phyloP scores from a whole-genome alignment of 139 green algal genomes.

The Microglena sp. region DNA sequence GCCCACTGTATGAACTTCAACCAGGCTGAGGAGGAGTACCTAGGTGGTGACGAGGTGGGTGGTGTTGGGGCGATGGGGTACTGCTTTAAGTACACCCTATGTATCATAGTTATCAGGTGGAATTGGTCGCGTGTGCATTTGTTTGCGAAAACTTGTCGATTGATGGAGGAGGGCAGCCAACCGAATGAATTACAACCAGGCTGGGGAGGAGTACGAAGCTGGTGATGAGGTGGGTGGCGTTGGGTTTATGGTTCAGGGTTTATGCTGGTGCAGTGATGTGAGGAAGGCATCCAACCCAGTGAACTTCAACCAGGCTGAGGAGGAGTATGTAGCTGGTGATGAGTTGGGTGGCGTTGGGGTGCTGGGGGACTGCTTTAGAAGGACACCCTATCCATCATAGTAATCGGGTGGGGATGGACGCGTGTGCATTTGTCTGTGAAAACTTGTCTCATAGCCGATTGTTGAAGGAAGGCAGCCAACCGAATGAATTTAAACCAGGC shows the following conservation, averaged over 20 bases:
- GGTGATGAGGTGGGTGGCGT: conserved; percentile 82
- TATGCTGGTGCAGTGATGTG: too few relatives aligned
- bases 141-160: too few relatives aligned
- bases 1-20: conserved; percentile 92
- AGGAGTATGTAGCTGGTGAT: conserved; percentile 86
- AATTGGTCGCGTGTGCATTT: too few relatives aligned
- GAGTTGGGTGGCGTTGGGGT: conserved; percentile 51
- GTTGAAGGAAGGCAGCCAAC: conserved; percentile 71
- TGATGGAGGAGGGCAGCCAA: conserved; percentile 90
- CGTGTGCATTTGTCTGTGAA: too few relatives aligned
- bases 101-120: too few relatives aligned
- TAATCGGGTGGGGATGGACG: too few relatives aligned
- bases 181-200: conserved; percentile 85
- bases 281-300: background rate
- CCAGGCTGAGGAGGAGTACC: conserved; percentile 82
- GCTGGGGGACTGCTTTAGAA: conserved; percentile 46
- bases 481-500: conserved; percentile 83
- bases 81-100: background rate
- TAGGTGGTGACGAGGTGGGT: conserved; percentile 79
- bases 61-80: background rate
- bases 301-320: conserved; percentile 82
- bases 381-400: too few relatives aligned
- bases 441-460: too few relatives aligned
- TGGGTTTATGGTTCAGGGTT: too few relatives aligned
- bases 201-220: conserved; percentile 88